Evolutionary conservation across 441 rosid genomes (phyloP), one percentile per base, ranked within the genome.

Genomic region (Gossypium laxum): DNA sequence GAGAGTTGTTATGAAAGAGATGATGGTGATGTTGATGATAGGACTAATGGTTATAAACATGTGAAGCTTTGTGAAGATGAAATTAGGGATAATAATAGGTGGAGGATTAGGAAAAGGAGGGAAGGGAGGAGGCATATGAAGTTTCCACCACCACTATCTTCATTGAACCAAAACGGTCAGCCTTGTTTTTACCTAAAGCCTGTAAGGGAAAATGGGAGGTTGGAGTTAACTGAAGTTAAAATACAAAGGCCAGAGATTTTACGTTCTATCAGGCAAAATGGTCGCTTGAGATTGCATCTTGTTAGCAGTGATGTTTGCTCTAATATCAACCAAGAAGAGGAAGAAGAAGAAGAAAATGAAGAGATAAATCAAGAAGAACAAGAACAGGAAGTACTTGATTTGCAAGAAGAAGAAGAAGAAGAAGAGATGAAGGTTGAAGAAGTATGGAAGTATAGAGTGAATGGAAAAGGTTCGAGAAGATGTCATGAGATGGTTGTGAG

Each of bases 1-100:
- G 97, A 91, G 87, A 91, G 97, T 74, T 89, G 78, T 5, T 87
- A 85, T 52, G 90, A 86, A 76, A 78, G 85, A 50, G 84, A 84
- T 12, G 82, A 77, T 2, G 80, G 76, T 43, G 56, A 66, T 12
- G 69, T 21, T n/a, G 52, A 71, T 41, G 32, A 68, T 0, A 60
- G 34, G 19, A 5, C 4, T 0, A 22, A 0, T 38, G 21, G 43
- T 11, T 0, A 10, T 54, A 2, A 45, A 72, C 34, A 62, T 30
- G 10, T 6, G 74, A 57, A 43, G 64, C 14, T 2, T 17, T 41
- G 2, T 69, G 70, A 38, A 43, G 66, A 48, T 26, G 51, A 71
- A 5, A 17, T 52, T 52, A 63, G 57, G 57, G 63, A 48, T 15
- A 5, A 6, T 32, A 6, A 32, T 32, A 24, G 72, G 8, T 56